These are phyloP conservation scores for Penicillium coprophilum DNA, from an alignment of 495 filamentous ascomycete species.

Conservation along the genomic window DNA sequence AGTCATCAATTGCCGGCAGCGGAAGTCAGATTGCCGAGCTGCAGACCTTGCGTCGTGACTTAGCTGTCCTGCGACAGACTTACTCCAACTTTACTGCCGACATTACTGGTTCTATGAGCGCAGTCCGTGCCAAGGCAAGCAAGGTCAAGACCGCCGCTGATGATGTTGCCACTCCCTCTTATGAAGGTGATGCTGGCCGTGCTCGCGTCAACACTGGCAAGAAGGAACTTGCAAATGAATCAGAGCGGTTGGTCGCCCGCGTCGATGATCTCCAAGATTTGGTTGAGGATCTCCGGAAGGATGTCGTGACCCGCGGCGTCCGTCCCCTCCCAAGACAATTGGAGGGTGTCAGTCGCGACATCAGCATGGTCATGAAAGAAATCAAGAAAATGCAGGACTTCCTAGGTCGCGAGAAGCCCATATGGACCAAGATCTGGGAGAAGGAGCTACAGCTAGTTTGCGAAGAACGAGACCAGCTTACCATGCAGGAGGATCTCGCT, in stretches of 20 bases:
- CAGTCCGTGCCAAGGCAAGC: constrained; percentile 74
- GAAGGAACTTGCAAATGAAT: constrained; percentile 77
- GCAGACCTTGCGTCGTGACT: constrained; percentile 80
- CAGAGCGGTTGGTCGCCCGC: constrained; percentile 80
- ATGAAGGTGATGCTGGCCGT: constrained; percentile 71
- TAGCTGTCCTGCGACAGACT: constrained; percentile 90
- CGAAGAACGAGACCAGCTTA: constrained; percentile 89
- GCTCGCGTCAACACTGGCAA: constrained; percentile 82
- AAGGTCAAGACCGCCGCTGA: constrained; percentile 74
- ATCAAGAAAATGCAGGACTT: constrained; percentile 95
- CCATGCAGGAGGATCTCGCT: constrained; percentile 89
- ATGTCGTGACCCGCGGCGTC: constrained; percentile 90
- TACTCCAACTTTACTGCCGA: constrained; percentile 88
- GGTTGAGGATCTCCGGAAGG: constrained; percentile 95
- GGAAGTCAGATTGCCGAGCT: constrained; percentile 68
- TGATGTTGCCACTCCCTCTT: constrained; percentile 60
- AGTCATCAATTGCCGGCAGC: constrained; percentile 35
- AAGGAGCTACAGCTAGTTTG: constrained; percentile 91
- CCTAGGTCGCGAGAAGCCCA: constrained; percentile 83
- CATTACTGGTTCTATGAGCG: constrained; percentile 81
- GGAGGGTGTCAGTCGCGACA: constrained; percentile 82
- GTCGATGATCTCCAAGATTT: constrained; percentile 96
- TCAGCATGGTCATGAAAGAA: constrained; percentile 74
- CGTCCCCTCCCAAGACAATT: constrained; percentile 89
- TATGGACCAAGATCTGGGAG: constrained; percentile 99